phyloP scores from a whole-genome alignment of 2,329 filamentous ascomycete species.

The Pleurostoma richardsiae region DNA sequence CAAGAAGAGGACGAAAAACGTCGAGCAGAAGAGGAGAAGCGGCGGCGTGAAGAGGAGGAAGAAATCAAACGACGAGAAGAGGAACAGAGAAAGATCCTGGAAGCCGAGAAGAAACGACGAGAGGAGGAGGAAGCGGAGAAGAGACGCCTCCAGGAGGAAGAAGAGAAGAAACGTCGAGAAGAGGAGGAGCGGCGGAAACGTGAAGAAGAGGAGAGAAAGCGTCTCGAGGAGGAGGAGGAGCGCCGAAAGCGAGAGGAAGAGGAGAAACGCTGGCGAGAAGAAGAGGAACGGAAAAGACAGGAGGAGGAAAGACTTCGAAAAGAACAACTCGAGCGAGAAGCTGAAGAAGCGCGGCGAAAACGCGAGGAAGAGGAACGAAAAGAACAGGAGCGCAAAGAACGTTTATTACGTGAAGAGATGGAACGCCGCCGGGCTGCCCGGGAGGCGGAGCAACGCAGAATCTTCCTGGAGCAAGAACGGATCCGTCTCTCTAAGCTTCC shows the following conservation, averaged over 20 bases:
- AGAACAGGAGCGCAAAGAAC: conserved; percentile 42
- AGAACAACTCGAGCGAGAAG: conserved; percentile 41
- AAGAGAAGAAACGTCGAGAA: conserved; percentile 15
- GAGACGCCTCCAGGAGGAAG: conserved; percentile 21
- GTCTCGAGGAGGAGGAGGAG: conserved; percentile 15
- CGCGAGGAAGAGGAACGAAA: conserved; percentile 48
- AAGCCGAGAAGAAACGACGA: conserved; percentile 24
- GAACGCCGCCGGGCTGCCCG: conserved; percentile 31
- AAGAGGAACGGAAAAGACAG: conserved; percentile 29
- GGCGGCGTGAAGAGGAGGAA: conserved; percentile 26
- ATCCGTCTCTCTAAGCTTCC: conserved; percentile 52
- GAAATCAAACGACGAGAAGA: conserved; percentile 22
- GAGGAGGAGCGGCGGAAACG: conserved; percentile 20
- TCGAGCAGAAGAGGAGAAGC: conserved; percentile 21
- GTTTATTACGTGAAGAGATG: conserved; percentile 35
- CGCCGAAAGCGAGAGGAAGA: conserved; percentile 20
- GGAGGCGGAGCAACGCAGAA: conserved; percentile 45
- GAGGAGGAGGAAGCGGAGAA: conserved; percentile 15
- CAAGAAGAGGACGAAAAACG: conserved; percentile 18
- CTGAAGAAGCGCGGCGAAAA: conserved; percentile 42
- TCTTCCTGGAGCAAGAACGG: conserved; percentile 50
- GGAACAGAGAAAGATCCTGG: conserved; percentile 7
- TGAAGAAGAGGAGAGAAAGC: conserved; percentile 28
- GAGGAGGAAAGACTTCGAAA: conserved; percentile 40
- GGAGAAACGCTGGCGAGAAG: conserved; percentile 25